Evolutionary conservation across 768 basidiomycete species (phyloP), one percentile per base, ranked within the genome.

Genomic region (Wakefieldia striispora): DNA sequence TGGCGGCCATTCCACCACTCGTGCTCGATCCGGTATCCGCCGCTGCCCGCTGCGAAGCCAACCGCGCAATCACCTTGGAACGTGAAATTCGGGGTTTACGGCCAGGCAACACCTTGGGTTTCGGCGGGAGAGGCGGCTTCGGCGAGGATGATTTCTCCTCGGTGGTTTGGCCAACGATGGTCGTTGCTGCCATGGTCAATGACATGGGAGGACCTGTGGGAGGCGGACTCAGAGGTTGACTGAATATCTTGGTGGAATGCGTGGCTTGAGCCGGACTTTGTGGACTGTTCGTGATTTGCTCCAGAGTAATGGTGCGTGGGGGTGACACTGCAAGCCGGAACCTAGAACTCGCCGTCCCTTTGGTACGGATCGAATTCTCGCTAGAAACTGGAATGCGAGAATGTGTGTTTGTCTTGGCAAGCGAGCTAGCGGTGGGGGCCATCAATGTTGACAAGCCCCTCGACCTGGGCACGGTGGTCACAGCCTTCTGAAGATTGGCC

Each of bases 81-180:
- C 90, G 80, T 37, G 89, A 91, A 54, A 91, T 88, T 8, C 88
- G 80, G 4, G 89, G 89, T 62, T 82, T 84, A 49, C 86, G 79
- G 9, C 77, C 74, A 23, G 73, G 55, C 17, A 70, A 49, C 14
- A 60, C 53, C 49, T 70, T 71, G 5, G 61, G 61, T 46, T 65
- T 69, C 14, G 58, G 56, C 16, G 64, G 58, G 10, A 58, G 50
- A 8, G 61, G 48, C 3, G 53, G 43, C 21, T 60, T 64, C 16
- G 37, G 29, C 24, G 45, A 33, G 54, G 26, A 2, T 27, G 33
- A 20, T 3, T 41, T 58, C 19, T 31, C 54, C 27, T 40, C 13
- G 16, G 24, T 19, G n/a, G 20, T 42, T 45, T 20, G 51, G 19
- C 49, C 48, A 41, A 62, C 47, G 8, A 71, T 64, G 6, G 51